Evolutionary conservation across 352 stramenopile genomes (phyloP).

Genomic region (Albugo candida): DNA sequence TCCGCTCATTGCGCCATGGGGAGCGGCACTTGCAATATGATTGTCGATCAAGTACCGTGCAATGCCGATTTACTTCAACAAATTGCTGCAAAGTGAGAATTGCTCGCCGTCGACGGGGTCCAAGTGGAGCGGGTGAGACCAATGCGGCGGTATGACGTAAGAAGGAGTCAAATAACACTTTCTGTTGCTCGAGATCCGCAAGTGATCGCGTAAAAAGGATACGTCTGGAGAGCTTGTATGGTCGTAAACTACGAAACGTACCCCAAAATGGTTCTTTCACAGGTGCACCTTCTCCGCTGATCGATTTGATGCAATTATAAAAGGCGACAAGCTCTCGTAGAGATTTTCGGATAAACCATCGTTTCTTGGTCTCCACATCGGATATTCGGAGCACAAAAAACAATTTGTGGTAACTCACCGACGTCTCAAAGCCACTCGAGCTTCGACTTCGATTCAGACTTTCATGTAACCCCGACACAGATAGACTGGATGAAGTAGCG

Average conservation of each 20-base stretch:
- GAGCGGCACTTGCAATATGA: constrained; percentile 12
- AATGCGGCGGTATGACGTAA: constrained; percentile 38
- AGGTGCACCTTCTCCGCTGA: constrained; percentile 25
- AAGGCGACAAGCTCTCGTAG: constrained; percentile 40
- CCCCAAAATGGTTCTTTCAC: constrained; percentile 33
- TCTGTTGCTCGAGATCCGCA: constrained; percentile 27
- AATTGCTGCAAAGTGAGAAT: constrained; percentile 40
- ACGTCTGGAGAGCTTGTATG: constrained; percentile 29
- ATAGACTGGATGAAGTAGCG: too few relatives aligned
- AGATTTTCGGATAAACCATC: constrained; percentile 34
- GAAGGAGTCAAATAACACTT: constrained; percentile 50
- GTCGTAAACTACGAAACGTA: constrained; percentile 23
- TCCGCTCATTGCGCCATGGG: constrained; percentile 7
- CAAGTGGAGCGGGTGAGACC: constrained; percentile 28
- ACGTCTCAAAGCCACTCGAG: too few relatives aligned
- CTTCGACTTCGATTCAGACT: too few relatives aligned
- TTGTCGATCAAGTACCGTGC: constrained; percentile 19
- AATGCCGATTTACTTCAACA: constrained; percentile 23
- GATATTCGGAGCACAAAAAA: constrained; percentile 27
- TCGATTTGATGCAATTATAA: constrained; percentile 31
- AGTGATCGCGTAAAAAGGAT: constrained; percentile 21
- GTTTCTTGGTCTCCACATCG: constrained; percentile 30
- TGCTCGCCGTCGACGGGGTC: constrained; percentile 24
- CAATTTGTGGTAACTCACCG: neutral
- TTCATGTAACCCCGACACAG: too few relatives aligned